Conservation (phyloP, 257 asterid genomes). For the Solanum ossicruentum region DNA sequence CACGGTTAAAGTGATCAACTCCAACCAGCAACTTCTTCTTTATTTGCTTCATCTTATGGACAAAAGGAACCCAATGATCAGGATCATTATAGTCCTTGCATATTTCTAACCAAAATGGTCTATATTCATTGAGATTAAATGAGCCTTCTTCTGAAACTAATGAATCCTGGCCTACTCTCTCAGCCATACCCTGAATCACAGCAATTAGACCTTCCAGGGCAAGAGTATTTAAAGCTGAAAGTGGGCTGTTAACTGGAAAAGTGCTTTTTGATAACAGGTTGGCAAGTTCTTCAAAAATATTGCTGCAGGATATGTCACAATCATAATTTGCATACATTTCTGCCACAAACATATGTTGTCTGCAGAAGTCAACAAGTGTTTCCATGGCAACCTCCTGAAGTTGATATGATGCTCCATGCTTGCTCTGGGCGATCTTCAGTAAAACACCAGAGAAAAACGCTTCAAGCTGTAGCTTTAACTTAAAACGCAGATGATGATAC, state of each 20-base stretch:
- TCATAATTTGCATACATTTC: slow-evolving; percentile 91
- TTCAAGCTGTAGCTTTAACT: slow-evolving; percentile 79
- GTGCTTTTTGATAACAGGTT: slow-evolving; percentile 79
- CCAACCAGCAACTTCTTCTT: slow-evolving; percentile 72
- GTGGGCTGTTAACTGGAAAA: slow-evolving; percentile 82
- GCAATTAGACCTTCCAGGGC: slow-evolving; percentile 91
- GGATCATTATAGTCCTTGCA: slow-evolving; percentile 56
- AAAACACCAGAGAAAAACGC: slow-evolving; percentile 71
- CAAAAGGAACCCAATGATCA: slow-evolving; percentile 70
- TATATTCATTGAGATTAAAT: slow-evolving; percentile 34
- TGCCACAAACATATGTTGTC: slow-evolving; percentile 69
- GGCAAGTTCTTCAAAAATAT: slow-evolving; percentile 76
- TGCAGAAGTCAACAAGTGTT: slow-evolving; percentile 84
- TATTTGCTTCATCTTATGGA: slow-evolving; percentile 55
- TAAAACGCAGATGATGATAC: slow-evolving; percentile 75
- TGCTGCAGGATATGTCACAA: slow-evolving; percentile 74
- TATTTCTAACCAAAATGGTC: slow-evolving; percentile 64
- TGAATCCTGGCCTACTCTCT: slow-evolving; percentile 54
- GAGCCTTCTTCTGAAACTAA: slow-evolving; percentile 21
- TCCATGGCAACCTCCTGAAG: slow-evolving; percentile 98
- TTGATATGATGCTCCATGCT: slow-evolving; percentile 82
- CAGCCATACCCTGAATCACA: slow-evolving; percentile 76
- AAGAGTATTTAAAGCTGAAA: slow-evolving; percentile 73
- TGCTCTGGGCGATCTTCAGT: slow-evolving; percentile 72
- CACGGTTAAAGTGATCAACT: slow-evolving; percentile 78